phyloP scores from a whole-genome alignment of 257 asterid genomes.

The Avicennia marina region DNA sequence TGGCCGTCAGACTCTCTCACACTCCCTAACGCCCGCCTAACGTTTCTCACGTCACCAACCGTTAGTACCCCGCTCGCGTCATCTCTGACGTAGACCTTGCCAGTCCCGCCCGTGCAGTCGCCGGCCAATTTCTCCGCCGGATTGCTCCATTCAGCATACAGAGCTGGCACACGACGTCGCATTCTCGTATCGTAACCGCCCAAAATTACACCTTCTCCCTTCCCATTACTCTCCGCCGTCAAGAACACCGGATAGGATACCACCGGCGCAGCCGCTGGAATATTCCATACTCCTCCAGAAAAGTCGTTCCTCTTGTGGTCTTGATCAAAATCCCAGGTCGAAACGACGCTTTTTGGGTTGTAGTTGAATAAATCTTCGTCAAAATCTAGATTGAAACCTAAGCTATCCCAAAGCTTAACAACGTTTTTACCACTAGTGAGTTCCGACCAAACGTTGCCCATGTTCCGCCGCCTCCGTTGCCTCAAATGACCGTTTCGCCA shows the following conservation, averaged over 20 bases:
- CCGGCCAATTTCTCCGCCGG: slow-evolving; percentile 22
- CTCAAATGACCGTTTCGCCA: slow-evolving; percentile 32
- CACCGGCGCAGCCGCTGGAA: slow-evolving; percentile 20
- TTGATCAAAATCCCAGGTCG: slow-evolving; percentile 50
- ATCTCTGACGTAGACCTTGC: slow-evolving; percentile 59
- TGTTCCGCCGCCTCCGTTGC: slow-evolving; percentile 28
- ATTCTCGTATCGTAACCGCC: slow-evolving; percentile 66
- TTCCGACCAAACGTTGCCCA: slow-evolving; percentile 40
- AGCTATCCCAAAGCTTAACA: slow-evolving; percentile 85
- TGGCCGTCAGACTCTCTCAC: slow-evolving; percentile 43
- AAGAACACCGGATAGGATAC: slow-evolving; percentile 49
- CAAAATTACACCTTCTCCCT: slow-evolving; percentile 42
- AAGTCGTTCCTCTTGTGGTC: slow-evolving; percentile 11
- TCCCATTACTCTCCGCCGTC: slow-evolving; percentile 37
- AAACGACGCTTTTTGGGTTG: slow-evolving; percentile 42
- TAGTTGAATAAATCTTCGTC: slow-evolving; percentile 45
- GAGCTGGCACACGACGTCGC: slow-evolving; percentile 42
- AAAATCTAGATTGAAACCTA: slow-evolving; percentile 55
- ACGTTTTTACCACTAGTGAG: slow-evolving; percentile 56
- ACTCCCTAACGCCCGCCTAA: slow-evolving; percentile 48
- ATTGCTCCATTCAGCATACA: slow-evolving; percentile 60
- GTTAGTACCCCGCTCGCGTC: slow-evolving; percentile 49
- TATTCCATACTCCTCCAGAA: slow-evolving; percentile 18
- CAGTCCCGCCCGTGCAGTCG: slow-evolving; percentile 22
- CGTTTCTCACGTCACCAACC: slow-evolving; percentile 78